These are phyloP conservation scores for Xylona heveae DNA, from an alignment of 495 filamentous ascomycete species.

Conservation along the genomic window DNA sequence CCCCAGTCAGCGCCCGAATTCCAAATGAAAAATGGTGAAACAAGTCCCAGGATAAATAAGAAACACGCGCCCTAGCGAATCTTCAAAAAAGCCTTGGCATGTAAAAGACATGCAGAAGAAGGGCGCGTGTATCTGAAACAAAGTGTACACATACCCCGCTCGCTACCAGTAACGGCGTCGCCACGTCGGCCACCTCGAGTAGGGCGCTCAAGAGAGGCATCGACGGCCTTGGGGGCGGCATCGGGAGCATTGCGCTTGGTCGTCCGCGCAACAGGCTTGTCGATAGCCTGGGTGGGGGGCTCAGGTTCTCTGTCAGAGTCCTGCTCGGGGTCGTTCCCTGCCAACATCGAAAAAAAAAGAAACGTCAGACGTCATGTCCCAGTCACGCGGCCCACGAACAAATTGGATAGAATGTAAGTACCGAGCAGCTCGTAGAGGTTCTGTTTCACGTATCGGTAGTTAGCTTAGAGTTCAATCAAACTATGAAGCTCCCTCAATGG, in stretches of 20 bases:
- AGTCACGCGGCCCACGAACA: background rate
- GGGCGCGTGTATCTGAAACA: slow-evolving; percentile 2
- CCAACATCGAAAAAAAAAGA: background rate
- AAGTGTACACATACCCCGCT: slow-evolving; percentile 44
- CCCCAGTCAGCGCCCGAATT: too few species aligned
- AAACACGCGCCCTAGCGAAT: background rate
- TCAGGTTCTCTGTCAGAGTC: slow-evolving; percentile 57
- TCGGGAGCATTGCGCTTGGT: slow-evolving; percentile 80
- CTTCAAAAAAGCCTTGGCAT: slow-evolving; percentile 1
- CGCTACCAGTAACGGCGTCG: slow-evolving; percentile 44
- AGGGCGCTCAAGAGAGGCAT: slow-evolving; percentile 23
- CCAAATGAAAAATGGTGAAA: too few species aligned
- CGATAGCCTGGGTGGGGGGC: slow-evolving; percentile 65
- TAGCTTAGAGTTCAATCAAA: too few species aligned
- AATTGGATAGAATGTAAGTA: slow-evolving; percentile 21
- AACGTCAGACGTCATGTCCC: background rate
- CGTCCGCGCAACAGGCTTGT: slow-evolving; percentile 56
- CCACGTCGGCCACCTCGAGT: slow-evolving; percentile 31
- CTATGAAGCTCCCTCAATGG: slow-evolving; percentile 12
- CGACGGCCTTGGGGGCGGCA: slow-evolving; percentile 23
- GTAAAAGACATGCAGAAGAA: slow-evolving; percentile 8
- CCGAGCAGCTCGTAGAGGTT: slow-evolving; percentile 81
- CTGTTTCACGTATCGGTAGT: slow-evolving; percentile 28
- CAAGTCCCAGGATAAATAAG: background rate
- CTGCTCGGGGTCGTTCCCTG: slow-evolving; percentile 78